Conservation (phyloP, 2,329 filamentous ascomycete species). For the Alternaria arborescens region DNA sequence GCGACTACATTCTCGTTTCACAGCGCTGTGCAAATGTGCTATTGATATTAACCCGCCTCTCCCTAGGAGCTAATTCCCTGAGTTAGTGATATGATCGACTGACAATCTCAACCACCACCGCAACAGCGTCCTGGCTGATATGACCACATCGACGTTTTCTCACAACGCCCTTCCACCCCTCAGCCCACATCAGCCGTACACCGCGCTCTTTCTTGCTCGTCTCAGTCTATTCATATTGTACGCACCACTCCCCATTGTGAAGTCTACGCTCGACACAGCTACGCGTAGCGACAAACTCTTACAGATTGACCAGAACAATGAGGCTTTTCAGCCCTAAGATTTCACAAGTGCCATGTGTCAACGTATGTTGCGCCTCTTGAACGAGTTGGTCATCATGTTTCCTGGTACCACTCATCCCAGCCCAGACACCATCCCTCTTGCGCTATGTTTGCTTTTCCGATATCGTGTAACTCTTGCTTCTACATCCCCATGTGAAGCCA, state of each 20-base stretch:
- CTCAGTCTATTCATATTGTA: conserved; percentile 9
- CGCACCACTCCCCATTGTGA: background rate
- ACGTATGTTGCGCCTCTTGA: background rate
- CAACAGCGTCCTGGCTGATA: conserved; percentile 1
- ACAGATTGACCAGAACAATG: background rate
- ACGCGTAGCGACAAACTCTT: too few species aligned
- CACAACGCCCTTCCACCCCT: background rate
- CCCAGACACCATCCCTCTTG: conserved; percentile 3
- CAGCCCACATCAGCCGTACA: background rate
- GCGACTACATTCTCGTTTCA: too few species aligned
- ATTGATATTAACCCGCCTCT: too few species aligned
- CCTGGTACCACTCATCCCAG: background rate
- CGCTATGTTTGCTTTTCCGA: conserved; percentile 1
- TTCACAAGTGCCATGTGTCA: background rate
- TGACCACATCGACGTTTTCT: background rate
- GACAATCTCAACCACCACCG: background rate
- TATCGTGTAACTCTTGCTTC: background rate
- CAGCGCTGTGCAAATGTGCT: too few species aligned
- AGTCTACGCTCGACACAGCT: background rate
- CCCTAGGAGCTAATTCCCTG: too few species aligned
- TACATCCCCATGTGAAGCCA: background rate
- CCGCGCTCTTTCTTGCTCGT: conserved; percentile 6
- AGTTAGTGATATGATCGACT: background rate
- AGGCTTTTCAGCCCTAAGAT: background rate
- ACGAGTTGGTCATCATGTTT: background rate